Evolutionary conservation across 768 basidiomycete species (phyloP).

Genomic region (Suillus spraguei): DNA sequence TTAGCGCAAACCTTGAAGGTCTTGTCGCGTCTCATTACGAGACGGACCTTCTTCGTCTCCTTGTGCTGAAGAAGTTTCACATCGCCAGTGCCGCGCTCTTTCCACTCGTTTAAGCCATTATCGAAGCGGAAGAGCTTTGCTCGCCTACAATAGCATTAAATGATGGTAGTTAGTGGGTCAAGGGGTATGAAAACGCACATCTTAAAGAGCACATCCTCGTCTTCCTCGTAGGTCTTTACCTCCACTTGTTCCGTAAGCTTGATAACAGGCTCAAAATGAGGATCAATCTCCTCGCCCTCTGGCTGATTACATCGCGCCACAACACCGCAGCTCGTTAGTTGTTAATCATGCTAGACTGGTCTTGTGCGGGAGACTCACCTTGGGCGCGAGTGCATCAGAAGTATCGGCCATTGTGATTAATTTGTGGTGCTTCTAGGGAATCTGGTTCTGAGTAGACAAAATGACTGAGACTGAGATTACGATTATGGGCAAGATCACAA

Average conservation of each 20-base stretch:
- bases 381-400: conserved; percentile 68
- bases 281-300: conserved; percentile 79
- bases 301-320: conserved; percentile 16
- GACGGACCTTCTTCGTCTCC: conserved; percentile 86
- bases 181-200: conserved; percentile 62
- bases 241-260: conserved; percentile 95
- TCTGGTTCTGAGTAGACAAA: conserved; percentile 2
- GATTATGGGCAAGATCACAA: conserved; percentile 10
- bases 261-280: conserved; percentile 95
- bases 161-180: conserved; percentile 23
- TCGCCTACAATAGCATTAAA: conserved; percentile 59
- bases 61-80: conserved; percentile 91
- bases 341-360: conserved; percentile 8
- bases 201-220: conserved; percentile 93
- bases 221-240: conserved; percentile 93
- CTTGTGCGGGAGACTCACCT: conserved; percentile 50
- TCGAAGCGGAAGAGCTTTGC: conserved; percentile 98
- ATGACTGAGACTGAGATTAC: conserved; percentile 6
- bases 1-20: conserved; percentile 99
- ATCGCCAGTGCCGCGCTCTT: conserved; percentile 96
- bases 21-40: conserved; percentile 99
- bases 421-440: conserved; percentile 7
- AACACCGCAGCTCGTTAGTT: conserved; percentile 4
- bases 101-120: conserved; percentile 82
- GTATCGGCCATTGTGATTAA: conserved; percentile 53